Evolutionary conservation across 2,329 filamentous ascomycete genomes (phyloP), one percentile per base, ranked within the genome.

Genomic region (Aplosporella prunicola): DNA sequence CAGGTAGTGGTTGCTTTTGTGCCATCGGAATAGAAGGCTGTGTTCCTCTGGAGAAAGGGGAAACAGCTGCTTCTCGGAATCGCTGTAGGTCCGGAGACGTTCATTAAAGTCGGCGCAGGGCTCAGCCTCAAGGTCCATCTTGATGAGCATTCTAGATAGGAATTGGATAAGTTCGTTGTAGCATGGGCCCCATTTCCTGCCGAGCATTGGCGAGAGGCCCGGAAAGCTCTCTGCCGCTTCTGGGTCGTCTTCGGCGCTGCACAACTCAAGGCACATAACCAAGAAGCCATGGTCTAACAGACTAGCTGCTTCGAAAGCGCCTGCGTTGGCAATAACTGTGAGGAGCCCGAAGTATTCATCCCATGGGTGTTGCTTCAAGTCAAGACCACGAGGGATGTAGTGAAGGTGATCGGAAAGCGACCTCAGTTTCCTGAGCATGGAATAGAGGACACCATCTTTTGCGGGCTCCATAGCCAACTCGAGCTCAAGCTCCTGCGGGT

Each of bases 1-100:
- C 13, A 51, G 47, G 4, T 51, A 52, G 25, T 46, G 48, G 32
- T 53, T 50, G 3, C 55, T 50, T 3, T 51, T 45, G 25, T 56
- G 44, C 53, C 53, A 60, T 7, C 32, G 41, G 16, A 46, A 32
- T 5, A 60, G 26, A n/a, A 48, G 32, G 2, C 25, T 20, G 9
- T 41, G 47, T 39, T 60, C 57, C 5, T 28, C 17, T 3, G 29
- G 15, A n/a, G 50, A 46, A 4, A 60, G 38, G 2, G 55, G 51
- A 23, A 60, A 58, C 13, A 47, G 51, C 25, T 39, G 42, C 5
- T 16, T 29, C 14, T 50, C 46, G 2, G 45, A 49, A 33, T 55
- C 47, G 10, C 18, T n/a, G 11, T 47, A 46, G 1, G 36, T 41
- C 15, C 47, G 35, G 14, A 50, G 32, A 8, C 55, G 53, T 33